These are phyloP conservation scores for Discostella stelligeroides DNA, from an alignment of 108 stramenopile species.

Conservation along the genomic window DNA sequence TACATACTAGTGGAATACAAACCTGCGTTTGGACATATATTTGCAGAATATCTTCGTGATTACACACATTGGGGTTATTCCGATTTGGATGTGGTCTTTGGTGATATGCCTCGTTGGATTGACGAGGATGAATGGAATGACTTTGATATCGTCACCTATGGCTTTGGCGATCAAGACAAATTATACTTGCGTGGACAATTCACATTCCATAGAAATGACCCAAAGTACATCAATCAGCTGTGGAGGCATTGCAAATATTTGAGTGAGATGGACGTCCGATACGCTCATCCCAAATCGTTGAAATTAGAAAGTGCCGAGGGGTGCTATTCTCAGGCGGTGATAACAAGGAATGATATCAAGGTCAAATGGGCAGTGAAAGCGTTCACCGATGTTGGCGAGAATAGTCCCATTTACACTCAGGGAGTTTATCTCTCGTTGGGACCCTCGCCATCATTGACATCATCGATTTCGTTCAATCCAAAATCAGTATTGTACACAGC, in stretches of 20 bases:
- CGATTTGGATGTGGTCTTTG: constrained; percentile 92
- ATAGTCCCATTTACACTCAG: constrained; percentile 67
- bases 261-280: constrained; percentile 78
- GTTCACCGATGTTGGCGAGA: constrained; percentile 66
- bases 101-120: constrained; percentile 87
- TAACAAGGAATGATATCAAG: constrained; percentile 66
- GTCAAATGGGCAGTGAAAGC: constrained; percentile 92
- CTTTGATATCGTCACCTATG: constrained; percentile 92
- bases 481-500: constrained; percentile 75
- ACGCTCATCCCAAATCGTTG: constrained; percentile 48
- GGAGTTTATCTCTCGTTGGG: constrained; percentile 64
- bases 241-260: constrained; percentile 89
- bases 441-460: constrained; percentile 25
- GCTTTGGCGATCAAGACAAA: constrained; percentile 92
- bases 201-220: constrained; percentile 88
- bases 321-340: constrained; percentile 84
- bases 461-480: constrained; percentile 31
- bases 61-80: constrained; percentile 96
- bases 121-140: constrained; percentile 76
- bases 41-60: constrained; percentile 64
- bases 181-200: constrained; percentile 92
- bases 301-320: constrained; percentile 92
- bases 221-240: constrained; percentile 69
- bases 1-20: constrained; percentile 95
- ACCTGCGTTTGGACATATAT: constrained; percentile 92